Percentiles rank a stretch among this genome's conserved stretches.
These are phyloP conservation scores for Mycena olivaceomarginata DNA, from an alignment of 768 basidiomycete species.

Conservation along the genomic window DNA sequence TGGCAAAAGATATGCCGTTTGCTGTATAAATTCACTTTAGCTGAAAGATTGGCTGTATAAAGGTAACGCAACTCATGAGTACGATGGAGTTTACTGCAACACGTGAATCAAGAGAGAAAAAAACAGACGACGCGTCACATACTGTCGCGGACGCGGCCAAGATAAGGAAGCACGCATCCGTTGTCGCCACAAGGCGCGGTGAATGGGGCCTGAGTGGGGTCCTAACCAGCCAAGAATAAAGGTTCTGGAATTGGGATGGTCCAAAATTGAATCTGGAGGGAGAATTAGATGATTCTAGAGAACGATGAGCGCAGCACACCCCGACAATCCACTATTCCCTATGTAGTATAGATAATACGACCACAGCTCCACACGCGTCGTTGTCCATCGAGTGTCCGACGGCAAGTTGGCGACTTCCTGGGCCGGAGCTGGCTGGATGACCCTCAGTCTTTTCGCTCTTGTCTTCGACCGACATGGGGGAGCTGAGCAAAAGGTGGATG, in stretches of 20 bases:
- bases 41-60: background rate
- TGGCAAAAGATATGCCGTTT: constrained; percentile 87
- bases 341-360: constrained; percentile 78
- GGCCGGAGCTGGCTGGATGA: background rate
- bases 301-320: constrained; percentile 60
- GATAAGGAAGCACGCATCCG: constrained; percentile 80
- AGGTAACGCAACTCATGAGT: constrained; percentile 64
- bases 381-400: constrained; percentile 54
- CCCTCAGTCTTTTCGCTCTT: constrained; percentile 31
- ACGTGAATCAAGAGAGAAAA: background rate
- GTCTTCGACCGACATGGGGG: constrained; percentile 37
- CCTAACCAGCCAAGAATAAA: constrained; percentile 85
- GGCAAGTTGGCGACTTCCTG: background rate
- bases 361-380: constrained; percentile 72
- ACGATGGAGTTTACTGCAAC: constrained; percentile 84
- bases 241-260: constrained; percentile 85
- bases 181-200: constrained; percentile 69
- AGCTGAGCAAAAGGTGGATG: background rate
- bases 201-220: constrained; percentile 76
- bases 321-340: constrained; percentile 82
- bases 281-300: constrained; percentile 47
- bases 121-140: constrained; percentile 47
- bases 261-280: constrained; percentile 75
- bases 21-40: constrained; percentile 50
- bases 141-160: constrained; percentile 78